phyloP scores from a whole-genome alignment of 2,329 filamentous ascomycete species.

The Fusarium brachygibbosum region DNA sequence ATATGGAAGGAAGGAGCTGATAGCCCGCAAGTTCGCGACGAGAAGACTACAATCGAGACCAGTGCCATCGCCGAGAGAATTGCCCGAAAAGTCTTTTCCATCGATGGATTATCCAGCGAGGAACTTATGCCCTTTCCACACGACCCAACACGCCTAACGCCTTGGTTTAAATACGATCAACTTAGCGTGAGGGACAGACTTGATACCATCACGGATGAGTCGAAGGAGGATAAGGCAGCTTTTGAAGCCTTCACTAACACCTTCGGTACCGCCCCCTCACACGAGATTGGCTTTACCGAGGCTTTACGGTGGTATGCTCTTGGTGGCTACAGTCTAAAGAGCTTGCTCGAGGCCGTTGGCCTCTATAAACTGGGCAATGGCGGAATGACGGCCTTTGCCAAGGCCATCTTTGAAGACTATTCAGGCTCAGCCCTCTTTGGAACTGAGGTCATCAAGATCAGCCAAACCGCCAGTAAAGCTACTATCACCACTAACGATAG shows the following conservation, averaged over 20 bases:
- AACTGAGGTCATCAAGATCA: constrained; percentile 13
- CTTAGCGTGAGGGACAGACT: background rate
- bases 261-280: background rate
- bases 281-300: background rate
- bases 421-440: constrained; percentile 8
- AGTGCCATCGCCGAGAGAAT: background rate
- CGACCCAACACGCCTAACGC: background rate
- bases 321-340: constrained; percentile 43
- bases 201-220: background rate
- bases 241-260: constrained; percentile 1
- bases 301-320: constrained; percentile 4
- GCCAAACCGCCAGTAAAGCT: background rate
- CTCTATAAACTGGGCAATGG: constrained; percentile 39
- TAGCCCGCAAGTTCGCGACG: background rate
- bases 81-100: background rate
- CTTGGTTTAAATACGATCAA: background rate
- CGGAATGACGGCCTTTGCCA: constrained; percentile 36
- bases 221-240: background rate
- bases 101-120: background rate
- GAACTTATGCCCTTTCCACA: constrained; percentile 1
- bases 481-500: constrained; percentile 15
- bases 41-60: background rate
- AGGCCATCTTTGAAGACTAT: background rate
- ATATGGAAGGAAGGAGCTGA: background rate
- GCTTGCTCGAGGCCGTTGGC: background rate